Evolutionary conservation across 495 filamentous ascomycete genomes (phyloP), one percentile per base, ranked within the genome.

Genomic region (Thozetella sp.): DNA sequence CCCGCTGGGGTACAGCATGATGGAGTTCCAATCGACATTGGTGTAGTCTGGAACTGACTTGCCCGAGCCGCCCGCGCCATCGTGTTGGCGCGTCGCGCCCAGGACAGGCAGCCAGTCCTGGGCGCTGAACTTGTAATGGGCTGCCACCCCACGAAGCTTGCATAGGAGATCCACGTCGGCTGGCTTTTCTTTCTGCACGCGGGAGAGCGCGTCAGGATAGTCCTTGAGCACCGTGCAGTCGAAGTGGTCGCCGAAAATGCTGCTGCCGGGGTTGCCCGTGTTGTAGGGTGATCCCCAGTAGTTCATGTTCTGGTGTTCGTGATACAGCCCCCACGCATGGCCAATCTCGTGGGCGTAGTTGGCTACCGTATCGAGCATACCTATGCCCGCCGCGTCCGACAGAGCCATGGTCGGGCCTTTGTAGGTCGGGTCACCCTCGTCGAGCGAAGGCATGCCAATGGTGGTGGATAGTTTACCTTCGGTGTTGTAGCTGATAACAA

Each of bases 341-440:
- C 62, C 62, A 1, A 64, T 24, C 57, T 64, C 62, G 57, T 64
- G 62, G 9, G 62, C 62, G 37, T 56, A 24, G 58, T 64, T 64
- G 45, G 20, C 23, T 12, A 57, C 54, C 15, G 48, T 22, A 48
- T 58, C 23, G 15, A 60, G 57, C 53, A 53, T 48, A 23, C 53
- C 62, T 48, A 60, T 51, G 26, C 17, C n/a, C 19, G 2, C 22
- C 25, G 30, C 30, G 23, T 25, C 46, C 9, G 57, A 45, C 48
- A 60, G 53, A 0, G n/a, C 2, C 57, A 55, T 54, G 46, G 26
- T 20, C 45, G 37, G 27, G 10, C 53, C 27, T 54, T 22, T 24
- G 34, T 25, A 45, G 22, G 9, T 23, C 1, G 22, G 37, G 22
- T 23, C 24, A 2, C 30, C 6, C 15, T 6, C 30, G 40, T 25